Evolutionary conservation across 1,139 yeast species (phyloP).

Genomic region (Diutina scorzettiae): DNA sequence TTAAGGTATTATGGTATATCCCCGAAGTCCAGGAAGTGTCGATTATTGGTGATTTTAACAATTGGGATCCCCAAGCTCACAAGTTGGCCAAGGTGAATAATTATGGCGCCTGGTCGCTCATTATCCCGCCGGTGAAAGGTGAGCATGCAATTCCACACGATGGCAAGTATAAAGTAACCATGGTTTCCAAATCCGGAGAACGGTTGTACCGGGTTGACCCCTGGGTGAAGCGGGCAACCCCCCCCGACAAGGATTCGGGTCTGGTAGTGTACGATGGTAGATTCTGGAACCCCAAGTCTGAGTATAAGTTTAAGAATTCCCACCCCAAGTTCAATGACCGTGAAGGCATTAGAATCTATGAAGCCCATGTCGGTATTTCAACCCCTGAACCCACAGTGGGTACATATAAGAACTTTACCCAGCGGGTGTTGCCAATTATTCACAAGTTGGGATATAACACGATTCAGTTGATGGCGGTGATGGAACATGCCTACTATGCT

Average conservation of each 20-base stretch:
- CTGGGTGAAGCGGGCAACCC: constrained; percentile 79
- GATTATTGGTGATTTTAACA: constrained; percentile 81
- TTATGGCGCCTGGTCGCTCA: constrained; percentile 60
- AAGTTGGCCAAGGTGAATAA: constrained; percentile 40
- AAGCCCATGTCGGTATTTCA: constrained; percentile 94
- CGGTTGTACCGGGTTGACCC: constrained; percentile 76
- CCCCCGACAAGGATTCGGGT: constrained; percentile 30
- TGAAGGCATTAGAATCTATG: constrained; percentile 65
- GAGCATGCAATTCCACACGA: constrained; percentile 68
- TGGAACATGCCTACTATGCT: constrained; percentile 98
- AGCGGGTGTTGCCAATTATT: constrained; percentile 72
- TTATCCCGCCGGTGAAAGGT: constrained; percentile 43
- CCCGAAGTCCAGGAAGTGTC: constrained; percentile 73
- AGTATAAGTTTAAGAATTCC: constrained; percentile 49
- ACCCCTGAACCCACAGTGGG: constrained; percentile 83
- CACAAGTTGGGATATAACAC: constrained; percentile 81
- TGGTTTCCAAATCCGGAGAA: constrained; percentile 58
- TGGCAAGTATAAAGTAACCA: constrained; percentile 62
- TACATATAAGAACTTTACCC: constrained; percentile 73
- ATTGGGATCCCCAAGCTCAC: constrained; percentile 59
- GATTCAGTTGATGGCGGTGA: constrained; percentile 91
- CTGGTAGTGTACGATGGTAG: constrained; percentile 57
- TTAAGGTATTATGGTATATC: constrained; percentile 71
- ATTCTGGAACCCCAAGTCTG: constrained; percentile 73
- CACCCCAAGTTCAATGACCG: constrained; percentile 39